Evolutionary conservation across 2,329 filamentous ascomycete genomes (phyloP).

Genomic region (Fusarium sp.): DNA sequence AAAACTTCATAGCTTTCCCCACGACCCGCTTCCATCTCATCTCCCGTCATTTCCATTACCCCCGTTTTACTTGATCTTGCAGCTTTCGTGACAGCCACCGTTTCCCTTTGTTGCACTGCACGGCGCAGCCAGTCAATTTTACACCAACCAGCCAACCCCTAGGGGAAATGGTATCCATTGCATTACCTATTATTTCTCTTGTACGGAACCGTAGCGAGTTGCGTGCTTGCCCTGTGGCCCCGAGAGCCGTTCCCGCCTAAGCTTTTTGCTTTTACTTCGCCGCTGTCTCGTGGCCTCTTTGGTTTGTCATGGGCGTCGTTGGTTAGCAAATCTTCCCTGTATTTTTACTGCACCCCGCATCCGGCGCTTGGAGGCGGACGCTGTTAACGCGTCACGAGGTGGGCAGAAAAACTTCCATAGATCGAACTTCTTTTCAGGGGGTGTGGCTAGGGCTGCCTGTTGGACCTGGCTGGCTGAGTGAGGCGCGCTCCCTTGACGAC

Average conservation of each 20-base stretch:
- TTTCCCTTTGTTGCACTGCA: conserved; percentile 32
- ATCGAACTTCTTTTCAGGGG: conserved; percentile 21
- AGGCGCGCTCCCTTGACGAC: conserved; percentile 10
- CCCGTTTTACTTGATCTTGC: conserved; percentile 54
- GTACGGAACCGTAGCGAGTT: conserved; percentile 14
- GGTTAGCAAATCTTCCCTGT: conserved; percentile 42
- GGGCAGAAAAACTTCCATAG: conserved; percentile 29
- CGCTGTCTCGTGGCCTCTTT: conserved; percentile 41
- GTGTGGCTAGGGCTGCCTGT: conserved; percentile 19
- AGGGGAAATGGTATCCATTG: conserved; percentile 32
- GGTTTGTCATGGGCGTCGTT: conserved; percentile 42
- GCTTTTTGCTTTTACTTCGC: conserved; percentile 18
- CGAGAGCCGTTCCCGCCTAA: conserved; percentile 15
- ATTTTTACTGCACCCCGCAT: conserved; percentile 43
- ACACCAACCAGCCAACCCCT: conserved; percentile 31
- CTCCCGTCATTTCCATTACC: conserved; percentile 45
- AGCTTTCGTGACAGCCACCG: conserved; percentile 44
- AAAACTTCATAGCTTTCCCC: conserved; percentile 34
- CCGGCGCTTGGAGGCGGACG: conserved; percentile 38
- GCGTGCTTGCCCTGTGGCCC: conserved; percentile 30
- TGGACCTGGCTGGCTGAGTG: conserved; percentile 5
- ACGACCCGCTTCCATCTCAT: conserved; percentile 24
- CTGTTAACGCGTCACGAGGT: conserved; percentile 43
- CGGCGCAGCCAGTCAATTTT: conserved; percentile 21
- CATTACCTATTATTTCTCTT: not conserved